Evolutionary conservation across 768 basidiomycete genomes (phyloP), one percentile per base, ranked within the genome.

Genomic region (Boletus coccyginus): DNA sequence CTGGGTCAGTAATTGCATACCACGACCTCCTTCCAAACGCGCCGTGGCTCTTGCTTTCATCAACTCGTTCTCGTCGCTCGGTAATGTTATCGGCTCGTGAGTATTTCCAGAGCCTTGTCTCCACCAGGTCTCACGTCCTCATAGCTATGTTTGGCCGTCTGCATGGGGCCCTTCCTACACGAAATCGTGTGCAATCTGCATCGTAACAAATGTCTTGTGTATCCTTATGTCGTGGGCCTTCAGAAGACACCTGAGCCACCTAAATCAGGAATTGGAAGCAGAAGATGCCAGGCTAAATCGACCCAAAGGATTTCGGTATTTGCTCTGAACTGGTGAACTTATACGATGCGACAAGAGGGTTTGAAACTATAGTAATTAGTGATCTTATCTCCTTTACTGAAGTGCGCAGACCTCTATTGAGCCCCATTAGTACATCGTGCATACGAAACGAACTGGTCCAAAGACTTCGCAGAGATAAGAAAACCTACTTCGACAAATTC

Each of bases 21-120:
- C 91, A 29, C 82, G 83, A n/a, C 86, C 93, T 27, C 80, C 91
- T 6, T 84, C 87, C n/a, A 95, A 94, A 72, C 85, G 93, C 6
- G 89, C 93, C 3, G 87, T 94, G n/a, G 87, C 87, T 13, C 77
- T 96, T 46, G 93, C 92, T 2, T 73, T 90, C 57, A 82, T 94
- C 64, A 93, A 94, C 69, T 83, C 86, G 41, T 83, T 92, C 65
- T 87, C 87, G 10, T 86, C 91, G 65, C 77, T 91, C 4, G 94
- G 94, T 1, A 95, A 95, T 73, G 78, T 96, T 41, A 74, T 85
- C 42, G 93, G 93, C 59, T 86, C 91, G 77, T 94, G 76, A 74
- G 84, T 81, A 29, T 24, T 45, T 24, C 29, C 40, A 9, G 11
- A 40, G 16, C 10, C 13, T 53, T 33, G 11, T 40, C 19, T 39